Evolutionary conservation across 768 basidiomycete genomes (phyloP).

Genomic region (Boletus bicolor): DNA sequence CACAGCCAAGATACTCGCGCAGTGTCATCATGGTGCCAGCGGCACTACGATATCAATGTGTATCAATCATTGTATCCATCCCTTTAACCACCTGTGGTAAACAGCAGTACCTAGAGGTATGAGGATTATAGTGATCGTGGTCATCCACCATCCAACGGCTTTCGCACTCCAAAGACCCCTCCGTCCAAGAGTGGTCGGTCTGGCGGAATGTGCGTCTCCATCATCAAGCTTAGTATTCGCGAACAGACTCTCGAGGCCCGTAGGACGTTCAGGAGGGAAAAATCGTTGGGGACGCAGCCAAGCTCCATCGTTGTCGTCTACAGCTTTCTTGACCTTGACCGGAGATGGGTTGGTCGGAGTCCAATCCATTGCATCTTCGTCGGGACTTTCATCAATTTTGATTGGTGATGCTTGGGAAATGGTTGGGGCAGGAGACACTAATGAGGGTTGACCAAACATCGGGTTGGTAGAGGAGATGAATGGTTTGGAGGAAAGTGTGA

Average conservation of each 20-base stretch:
- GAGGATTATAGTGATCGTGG: constrained; percentile 11
- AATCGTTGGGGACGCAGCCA: constrained; percentile 72
- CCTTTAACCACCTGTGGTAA: constrained; percentile 22
- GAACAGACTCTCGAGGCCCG: constrained; percentile 70
- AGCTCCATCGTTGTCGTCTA: constrained; percentile 36
- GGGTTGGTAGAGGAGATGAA: constrained; percentile 47
- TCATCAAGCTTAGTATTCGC: constrained; percentile 60
- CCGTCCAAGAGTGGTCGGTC: not conserved
- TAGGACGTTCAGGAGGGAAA: constrained; percentile 75
- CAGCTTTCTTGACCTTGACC: constrained; percentile 20
- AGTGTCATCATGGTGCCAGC: not conserved
- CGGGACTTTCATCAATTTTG: constrained; percentile 27
- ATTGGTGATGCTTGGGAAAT: constrained; percentile 25
- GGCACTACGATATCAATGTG: constrained; percentile 7
- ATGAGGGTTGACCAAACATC: constrained; percentile 70
- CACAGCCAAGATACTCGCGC: constrained; percentile 2
- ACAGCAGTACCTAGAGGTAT: constrained; percentile 20
- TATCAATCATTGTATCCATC: constrained; percentile 21
- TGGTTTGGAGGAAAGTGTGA: constrained; percentile 65
- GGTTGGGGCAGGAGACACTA: constrained; percentile 31
- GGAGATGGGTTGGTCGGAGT: constrained; percentile 47
- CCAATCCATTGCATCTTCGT: constrained; percentile 64
- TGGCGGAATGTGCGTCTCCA: constrained; percentile 1
- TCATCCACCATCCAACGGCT: constrained; percentile 12
- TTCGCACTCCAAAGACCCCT: constrained; percentile 1